Conservation (phyloP, 176 grass and related monocot genomes). For the Aechmea fasciata region DNA sequence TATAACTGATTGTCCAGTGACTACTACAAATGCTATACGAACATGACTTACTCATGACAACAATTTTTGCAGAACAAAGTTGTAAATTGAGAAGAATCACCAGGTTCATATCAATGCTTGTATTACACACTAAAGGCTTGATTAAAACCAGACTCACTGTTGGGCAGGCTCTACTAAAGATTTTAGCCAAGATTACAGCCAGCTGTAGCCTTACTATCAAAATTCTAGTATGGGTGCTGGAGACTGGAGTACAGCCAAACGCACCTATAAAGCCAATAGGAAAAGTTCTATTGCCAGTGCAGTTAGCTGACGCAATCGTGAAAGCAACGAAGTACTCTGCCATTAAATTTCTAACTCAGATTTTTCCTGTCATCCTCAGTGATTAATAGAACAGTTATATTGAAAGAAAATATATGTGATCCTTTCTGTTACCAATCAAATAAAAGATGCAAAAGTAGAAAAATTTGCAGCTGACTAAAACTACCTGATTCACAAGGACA, state of each 20-base stretch:
- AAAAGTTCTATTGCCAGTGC: background rate
- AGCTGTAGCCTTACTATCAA: background rate
- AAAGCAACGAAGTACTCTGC: background rate
- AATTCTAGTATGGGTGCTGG: background rate
- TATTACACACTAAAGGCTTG: too few relatives aligned
- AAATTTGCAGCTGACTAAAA: background rate
- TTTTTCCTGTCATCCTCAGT: too few relatives aligned
- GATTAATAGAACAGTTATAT: too few relatives aligned
- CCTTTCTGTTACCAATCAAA: conserved; percentile 1
- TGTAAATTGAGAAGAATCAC: too few relatives aligned
- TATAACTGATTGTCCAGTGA: too few relatives aligned
- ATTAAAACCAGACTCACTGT: background rate
- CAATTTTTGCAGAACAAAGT: too few relatives aligned
- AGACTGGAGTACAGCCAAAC: too few relatives aligned
- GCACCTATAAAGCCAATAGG: background rate
- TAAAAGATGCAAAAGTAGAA: background rate
- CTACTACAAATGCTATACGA: too few relatives aligned
- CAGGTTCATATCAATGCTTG: too few relatives aligned
- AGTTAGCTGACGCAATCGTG: background rate
- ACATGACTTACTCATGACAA: too few relatives aligned
- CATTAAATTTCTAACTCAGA: background rate
- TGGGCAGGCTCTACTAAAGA: background rate
- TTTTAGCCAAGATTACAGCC: background rate
- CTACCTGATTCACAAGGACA: conserved; percentile 77
- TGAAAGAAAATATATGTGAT: too few relatives aligned